Evolutionary conservation across 1,284 basidiomycete species (phyloP), one percentile per base, ranked within the genome.

Genomic region (Tilletia indica): DNA sequence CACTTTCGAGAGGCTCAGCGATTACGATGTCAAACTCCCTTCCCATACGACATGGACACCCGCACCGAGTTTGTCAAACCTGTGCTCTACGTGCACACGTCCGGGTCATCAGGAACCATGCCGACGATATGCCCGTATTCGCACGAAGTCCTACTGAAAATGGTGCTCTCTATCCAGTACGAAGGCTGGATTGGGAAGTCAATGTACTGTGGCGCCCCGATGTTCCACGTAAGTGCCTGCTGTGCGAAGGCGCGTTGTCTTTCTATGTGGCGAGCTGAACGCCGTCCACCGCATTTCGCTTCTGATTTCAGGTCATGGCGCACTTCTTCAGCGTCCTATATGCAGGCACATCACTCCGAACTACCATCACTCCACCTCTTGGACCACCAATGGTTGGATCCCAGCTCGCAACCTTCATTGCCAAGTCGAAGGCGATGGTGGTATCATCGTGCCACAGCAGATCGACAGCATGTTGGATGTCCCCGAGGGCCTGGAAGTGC

Each of bases 401-500:
- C 49, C 16, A 38, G 12, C 61, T 64, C 61, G 38, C 38, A 25
- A 14, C 61, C 19, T 64, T 64, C 61, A 5, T 64, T 19, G 16
- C 16, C 14, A 38, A 36, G 25, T 16, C 61, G 4, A 64, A 64
- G 61, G 6, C 38, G 8, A 21, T 16, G 5, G 8, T 42, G 6
- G 8, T 16, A 3, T 64, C 16, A 31, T 64, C 31, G 61, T 64
- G 11, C 61, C 61, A 9, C 61, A 64, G 61, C 61, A 64, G n/a
- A 64, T 64, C 61, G 61, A 64, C 14, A 64, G 31, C 38, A 6
- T 64, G 36, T 5, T 16, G 2, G 31, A 34, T 4, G 34, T 39
- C 3, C 34, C 61, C 61, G 61, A 38, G 36, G 61, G 61, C 61
- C 61, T 39, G 12, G n/a, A 64, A 16, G 14, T 21, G 3, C 61